Conservation (phyloP, 2,329 filamentous ascomycete genomes). For the Cordyceps farinosa region DNA sequence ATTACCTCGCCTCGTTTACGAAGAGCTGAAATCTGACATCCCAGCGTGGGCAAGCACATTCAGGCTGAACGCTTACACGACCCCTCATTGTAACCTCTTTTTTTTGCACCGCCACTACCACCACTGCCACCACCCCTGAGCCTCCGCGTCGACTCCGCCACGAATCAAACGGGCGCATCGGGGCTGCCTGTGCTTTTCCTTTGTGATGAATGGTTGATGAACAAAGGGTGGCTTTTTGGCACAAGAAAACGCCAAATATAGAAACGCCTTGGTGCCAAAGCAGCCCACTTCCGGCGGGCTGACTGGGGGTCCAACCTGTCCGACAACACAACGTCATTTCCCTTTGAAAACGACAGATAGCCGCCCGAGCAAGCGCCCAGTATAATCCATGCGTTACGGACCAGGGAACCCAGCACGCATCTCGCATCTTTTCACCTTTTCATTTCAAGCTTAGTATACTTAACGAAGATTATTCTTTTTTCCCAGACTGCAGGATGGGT, state of each 20-base stretch:
- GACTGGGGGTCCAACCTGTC: background rate
- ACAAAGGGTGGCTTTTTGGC: background rate
- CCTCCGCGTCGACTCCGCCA: background rate
- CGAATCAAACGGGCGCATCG: background rate
- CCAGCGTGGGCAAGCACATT: background rate
- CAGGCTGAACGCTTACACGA: conserved; percentile 6
- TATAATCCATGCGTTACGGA: background rate
- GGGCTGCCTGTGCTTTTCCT: background rate
- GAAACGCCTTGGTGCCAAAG: background rate
- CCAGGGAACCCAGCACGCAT: background rate
- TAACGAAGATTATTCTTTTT: background rate
- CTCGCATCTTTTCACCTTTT: background rate
- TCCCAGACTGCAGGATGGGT: conserved; percentile 38
- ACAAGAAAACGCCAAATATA: background rate
- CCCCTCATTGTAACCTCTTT: background rate
- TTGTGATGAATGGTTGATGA: background rate
- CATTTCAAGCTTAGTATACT: background rate
- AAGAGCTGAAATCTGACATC: background rate
- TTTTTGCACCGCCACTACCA: background rate
- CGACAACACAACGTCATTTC: background rate
- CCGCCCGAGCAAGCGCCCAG: background rate
- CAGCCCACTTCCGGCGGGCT: background rate
- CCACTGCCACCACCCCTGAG: background rate
- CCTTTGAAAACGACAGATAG: background rate
- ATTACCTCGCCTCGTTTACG: background rate